These are phyloP conservation scores for Tolypocladium ovalisporum DNA, from an alignment of 2,329 filamentous ascomycete species.

Conservation along the genomic window DNA sequence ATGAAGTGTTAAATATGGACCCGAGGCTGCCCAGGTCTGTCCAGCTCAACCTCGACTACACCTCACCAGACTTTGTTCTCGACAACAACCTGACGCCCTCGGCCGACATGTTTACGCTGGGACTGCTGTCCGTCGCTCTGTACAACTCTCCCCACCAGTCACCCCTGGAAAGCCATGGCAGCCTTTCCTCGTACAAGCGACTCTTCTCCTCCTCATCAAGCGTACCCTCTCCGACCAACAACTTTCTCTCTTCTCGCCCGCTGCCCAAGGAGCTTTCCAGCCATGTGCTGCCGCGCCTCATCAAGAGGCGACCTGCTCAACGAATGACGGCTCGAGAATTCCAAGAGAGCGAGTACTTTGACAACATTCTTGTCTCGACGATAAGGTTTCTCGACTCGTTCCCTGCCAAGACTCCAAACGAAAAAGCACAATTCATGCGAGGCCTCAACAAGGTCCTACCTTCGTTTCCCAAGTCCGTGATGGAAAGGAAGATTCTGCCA, in stretches of 20 bases:
- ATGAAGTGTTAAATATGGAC: slow-evolving; percentile 77
- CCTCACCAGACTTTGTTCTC: slow-evolving; percentile 87
- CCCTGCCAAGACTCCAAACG: slow-evolving; percentile 80
- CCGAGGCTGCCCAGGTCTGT: slow-evolving; percentile 70
- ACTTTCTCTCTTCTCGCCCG: slow-evolving; percentile 69
- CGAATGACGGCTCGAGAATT: slow-evolving; percentile 83
- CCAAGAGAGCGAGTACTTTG: slow-evolving; percentile 90
- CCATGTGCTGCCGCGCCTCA: slow-evolving; percentile 71
- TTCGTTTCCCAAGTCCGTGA: slow-evolving; percentile 84
- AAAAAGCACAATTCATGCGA: slow-evolving; percentile 86
- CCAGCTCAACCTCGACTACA: slow-evolving; percentile 86
- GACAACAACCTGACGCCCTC: slow-evolving; percentile 78
- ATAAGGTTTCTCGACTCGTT: slow-evolving; percentile 90
- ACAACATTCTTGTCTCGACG: slow-evolving; percentile 92
- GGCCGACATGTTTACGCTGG: slow-evolving; percentile 89
- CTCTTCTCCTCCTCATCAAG: slow-evolving; percentile 69
- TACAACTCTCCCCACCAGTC: slow-evolving; percentile 93
- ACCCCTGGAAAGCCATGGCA: slow-evolving; percentile 72
- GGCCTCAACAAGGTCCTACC: slow-evolving; percentile 78
- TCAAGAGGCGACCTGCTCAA: slow-evolving; percentile 78
- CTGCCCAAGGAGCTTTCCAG: slow-evolving; percentile 68
- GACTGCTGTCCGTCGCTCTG: slow-evolving; percentile 75
- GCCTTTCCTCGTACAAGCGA: slow-evolving; percentile 74
- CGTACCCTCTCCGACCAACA: slow-evolving; percentile 70
- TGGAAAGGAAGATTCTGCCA: slow-evolving; percentile 89